A percentile compares a stretch with the other conserved stretches of the same genome.
Conservation (phyloP, 495 filamentous ascomycete species). For the Aspergillus avenaceus region DNA sequence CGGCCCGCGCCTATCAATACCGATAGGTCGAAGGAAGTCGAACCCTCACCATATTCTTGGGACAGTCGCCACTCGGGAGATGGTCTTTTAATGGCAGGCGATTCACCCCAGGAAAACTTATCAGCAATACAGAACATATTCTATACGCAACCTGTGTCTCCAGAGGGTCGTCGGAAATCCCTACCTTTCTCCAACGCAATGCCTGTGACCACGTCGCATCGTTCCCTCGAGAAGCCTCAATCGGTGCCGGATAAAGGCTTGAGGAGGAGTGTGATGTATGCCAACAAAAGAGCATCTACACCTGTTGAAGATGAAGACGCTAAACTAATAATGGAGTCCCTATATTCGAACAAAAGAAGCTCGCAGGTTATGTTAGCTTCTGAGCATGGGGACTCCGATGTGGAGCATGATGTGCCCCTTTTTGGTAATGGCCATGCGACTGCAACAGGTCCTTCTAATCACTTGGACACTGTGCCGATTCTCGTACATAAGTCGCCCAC, state of each 20-base stretch:
- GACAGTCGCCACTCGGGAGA: conserved; percentile 64
- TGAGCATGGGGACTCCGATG: conserved; percentile 16
- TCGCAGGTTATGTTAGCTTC: conserved; percentile 26
- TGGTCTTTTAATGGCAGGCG: conserved; percentile 42
- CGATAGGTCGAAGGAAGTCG: conserved; percentile 51
- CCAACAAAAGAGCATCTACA: conserved; percentile 41
- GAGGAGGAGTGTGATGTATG: conserved; percentile 43
- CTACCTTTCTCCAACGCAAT: conserved; percentile 21
- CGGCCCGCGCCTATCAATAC: conserved; percentile 55
- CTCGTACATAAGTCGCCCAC: conserved; percentile 23
- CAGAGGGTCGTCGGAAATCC: conserved; percentile 14
- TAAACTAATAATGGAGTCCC: conserved; percentile 58
- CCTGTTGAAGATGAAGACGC: conserved; percentile 65
- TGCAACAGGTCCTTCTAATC: conserved; percentile 3
- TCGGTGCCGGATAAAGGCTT: conserved; percentile 36
- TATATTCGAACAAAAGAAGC: conserved; percentile 37
- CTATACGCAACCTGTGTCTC: conserved; percentile 1
- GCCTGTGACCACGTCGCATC: conserved; percentile 34
- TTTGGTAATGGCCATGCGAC: conserved; percentile 35
- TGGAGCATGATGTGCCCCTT: conserved; percentile 43
- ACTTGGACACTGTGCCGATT: conserved; percentile 15
- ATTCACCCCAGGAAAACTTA: conserved; percentile 18
- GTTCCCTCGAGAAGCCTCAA: conserved; percentile 29
- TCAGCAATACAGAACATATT: neutral
- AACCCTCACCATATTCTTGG: conserved; percentile 64